Conservation (phyloP, 352 stramenopile genomes). For the Chloridella minuta region DNA sequence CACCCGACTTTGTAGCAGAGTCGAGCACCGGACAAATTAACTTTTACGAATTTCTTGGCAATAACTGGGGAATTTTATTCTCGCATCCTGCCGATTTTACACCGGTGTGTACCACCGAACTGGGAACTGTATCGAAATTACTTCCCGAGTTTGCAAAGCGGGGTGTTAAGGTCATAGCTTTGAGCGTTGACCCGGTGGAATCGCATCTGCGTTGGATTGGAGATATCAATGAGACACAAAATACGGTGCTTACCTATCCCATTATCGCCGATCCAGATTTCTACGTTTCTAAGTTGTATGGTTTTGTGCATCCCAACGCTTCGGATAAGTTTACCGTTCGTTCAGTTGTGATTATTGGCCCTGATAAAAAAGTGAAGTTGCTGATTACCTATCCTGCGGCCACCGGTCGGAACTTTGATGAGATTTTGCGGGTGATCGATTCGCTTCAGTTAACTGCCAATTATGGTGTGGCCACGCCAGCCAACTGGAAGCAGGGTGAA, state of each 20-base stretch:
- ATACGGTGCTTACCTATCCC: conserved; percentile 27
- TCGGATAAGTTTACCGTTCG: conserved; percentile 45
- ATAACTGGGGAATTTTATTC: conserved; percentile 34
- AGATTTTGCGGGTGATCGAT: conserved; percentile 52
- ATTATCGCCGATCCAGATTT: conserved; percentile 49
- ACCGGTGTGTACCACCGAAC: conserved; percentile 58
- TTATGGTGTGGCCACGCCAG: conserved; percentile 25
- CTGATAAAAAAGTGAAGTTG: conserved; percentile 46
- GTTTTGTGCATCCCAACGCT: conserved; percentile 46
- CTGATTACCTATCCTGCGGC: conserved; percentile 54
- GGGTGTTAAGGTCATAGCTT: conserved; percentile 34
- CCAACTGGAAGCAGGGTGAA: conserved; percentile 28
- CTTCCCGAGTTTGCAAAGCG: conserved; percentile 40
- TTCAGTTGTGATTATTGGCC: conserved; percentile 53
- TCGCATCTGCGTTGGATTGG: conserved; percentile 19
- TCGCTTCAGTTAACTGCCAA: conserved; percentile 35
- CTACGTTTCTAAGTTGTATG: conserved; percentile 33
- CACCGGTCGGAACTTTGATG: conserved; percentile 55
- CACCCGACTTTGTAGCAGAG: conserved; percentile 30
- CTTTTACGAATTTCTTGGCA: conserved; percentile 31
- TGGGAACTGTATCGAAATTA: conserved; percentile 43
- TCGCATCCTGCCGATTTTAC: conserved; percentile 54
- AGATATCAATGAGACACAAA: neutral
- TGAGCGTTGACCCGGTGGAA: conserved; percentile 20
- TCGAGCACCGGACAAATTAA: conserved; percentile 28